Percentiles rank a stretch among this genome's conserved stretches.
phyloP scores from a whole-genome alignment of 83 land plant genomes.

The Picea engelmannii region DNA sequence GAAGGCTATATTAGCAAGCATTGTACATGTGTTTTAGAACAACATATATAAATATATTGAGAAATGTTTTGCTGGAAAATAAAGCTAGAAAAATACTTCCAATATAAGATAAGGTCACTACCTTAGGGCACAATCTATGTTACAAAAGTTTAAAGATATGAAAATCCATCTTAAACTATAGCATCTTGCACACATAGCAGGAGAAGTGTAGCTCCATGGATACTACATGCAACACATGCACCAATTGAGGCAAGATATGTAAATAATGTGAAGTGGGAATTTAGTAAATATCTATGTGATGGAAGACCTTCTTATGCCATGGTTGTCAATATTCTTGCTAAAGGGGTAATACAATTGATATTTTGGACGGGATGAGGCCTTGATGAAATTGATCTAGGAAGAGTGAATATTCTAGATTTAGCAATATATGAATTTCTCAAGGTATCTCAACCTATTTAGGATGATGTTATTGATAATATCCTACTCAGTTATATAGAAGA shows the following conservation, averaged over 20 bases:
- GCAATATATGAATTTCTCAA: slow-evolving; percentile 62
- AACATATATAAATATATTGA: too few relatives aligned
- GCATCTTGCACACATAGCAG: slow-evolving; percentile 65
- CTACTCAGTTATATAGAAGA: slow-evolving; percentile 52
- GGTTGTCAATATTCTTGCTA: slow-evolving; percentile 84
- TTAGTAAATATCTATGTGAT: slow-evolving; percentile 75
- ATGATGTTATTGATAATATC: slow-evolving; percentile 49
- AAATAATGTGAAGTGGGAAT: slow-evolving; percentile 74
- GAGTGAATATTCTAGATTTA: slow-evolving; percentile 55
- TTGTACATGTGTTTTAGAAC: too few relatives aligned
- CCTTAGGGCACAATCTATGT: slow-evolving; percentile 72
- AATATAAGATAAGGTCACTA: slow-evolving; percentile 83
- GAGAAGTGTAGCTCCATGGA: slow-evolving; percentile 91
- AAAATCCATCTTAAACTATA: slow-evolving; percentile 86
- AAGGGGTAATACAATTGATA: slow-evolving; percentile 66
- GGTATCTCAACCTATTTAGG: slow-evolving; percentile 77
- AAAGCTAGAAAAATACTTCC: slow-evolving; percentile 64
- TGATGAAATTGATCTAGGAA: slow-evolving; percentile 74
- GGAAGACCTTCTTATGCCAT: slow-evolving; percentile 92
- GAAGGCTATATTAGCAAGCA: too few relatives aligned
- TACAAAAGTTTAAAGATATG: slow-evolving; percentile 62
- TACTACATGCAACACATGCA: slow-evolving; percentile 91
- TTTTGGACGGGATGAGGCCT: slow-evolving; percentile 75
- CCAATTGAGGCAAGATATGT: slow-evolving; percentile 90
- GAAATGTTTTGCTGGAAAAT: too few relatives aligned